Evolutionary conservation across 192 early-diverging fungal species (phyloP).

Genomic region (Spinellus fusiger): DNA sequence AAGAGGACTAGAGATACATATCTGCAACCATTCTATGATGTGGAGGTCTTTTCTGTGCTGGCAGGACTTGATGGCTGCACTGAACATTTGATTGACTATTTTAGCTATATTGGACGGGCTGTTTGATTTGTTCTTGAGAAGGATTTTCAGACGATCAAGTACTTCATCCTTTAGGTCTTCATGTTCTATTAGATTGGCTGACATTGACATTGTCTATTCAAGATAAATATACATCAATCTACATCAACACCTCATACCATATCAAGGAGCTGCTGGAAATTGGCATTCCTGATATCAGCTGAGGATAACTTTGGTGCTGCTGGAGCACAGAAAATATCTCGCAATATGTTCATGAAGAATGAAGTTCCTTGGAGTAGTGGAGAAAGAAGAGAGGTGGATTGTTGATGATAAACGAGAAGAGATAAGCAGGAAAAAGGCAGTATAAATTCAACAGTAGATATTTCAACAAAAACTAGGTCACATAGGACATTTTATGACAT

Average conservation of each 20-base stretch:
- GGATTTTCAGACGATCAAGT: not conserved
- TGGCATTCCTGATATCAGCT: slow-evolving; percentile 1
- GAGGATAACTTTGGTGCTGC: too few species aligned
- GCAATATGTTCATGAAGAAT: too few species aligned
- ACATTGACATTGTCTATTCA: slow-evolving; percentile 7
- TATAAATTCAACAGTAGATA: too few species aligned
- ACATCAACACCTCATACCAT: not conserved
- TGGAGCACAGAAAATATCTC: too few species aligned
- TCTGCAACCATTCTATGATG: slow-evolving; percentile 21
- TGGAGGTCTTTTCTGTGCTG: slow-evolving; percentile 8
- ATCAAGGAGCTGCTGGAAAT: slow-evolving; percentile 1
- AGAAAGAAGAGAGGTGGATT: too few species aligned
- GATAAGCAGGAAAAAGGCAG: too few species aligned
- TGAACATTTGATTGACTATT: slow-evolving; percentile 20
- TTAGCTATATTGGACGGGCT: slow-evolving; percentile 12
- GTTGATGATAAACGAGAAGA: too few species aligned
- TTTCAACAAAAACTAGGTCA: too few species aligned
- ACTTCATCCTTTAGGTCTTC: not conserved
- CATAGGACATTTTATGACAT: too few species aligned
- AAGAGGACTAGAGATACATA: slow-evolving; percentile 9
- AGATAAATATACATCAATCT: not conserved
- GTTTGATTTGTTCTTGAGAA: slow-evolving; percentile 16
- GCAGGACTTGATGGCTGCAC: slow-evolving; percentile 2
- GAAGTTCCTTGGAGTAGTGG: too few species aligned
- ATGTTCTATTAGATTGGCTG: not conserved